These are phyloP conservation scores for Moesziomyces sp. DNA, from an alignment of 1,284 basidiomycete species.

Conservation along the genomic window DNA sequence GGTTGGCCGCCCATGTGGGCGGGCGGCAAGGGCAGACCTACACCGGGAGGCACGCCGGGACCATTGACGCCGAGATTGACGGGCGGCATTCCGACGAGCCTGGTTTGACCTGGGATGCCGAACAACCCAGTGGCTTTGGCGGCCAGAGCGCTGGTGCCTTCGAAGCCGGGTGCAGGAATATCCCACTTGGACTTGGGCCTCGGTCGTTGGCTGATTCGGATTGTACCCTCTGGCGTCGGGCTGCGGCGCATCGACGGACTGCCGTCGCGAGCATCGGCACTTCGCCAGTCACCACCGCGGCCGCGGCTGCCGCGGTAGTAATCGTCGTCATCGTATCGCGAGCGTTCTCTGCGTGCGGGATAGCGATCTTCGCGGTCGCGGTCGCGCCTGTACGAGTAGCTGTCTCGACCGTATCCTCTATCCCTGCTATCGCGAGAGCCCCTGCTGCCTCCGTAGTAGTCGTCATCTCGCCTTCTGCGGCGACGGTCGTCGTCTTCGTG, in stretches of 20 bases:
- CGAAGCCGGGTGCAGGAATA: slow-evolving; percentile 92
- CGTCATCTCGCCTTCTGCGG: slow-evolving; percentile 44
- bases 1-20: slow-evolving; percentile 71
- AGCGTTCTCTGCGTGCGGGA: slow-evolving; percentile 27
- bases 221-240: slow-evolving; percentile 86
- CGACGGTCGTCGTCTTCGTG: slow-evolving; percentile 56
- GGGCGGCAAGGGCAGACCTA: slow-evolving; percentile 73
- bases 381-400: slow-evolving; percentile 16
- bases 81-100: slow-evolving; percentile 73
- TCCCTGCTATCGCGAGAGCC: slow-evolving; percentile 21
- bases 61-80: slow-evolving; percentile 43
- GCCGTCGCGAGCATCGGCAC: slow-evolving; percentile 39
- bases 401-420: slow-evolving; percentile 8
- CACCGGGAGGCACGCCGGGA: slow-evolving; percentile 42
- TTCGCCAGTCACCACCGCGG: slow-evolving; percentile 68
- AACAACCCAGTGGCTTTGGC: slow-evolving; percentile 97
- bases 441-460: slow-evolving; percentile 36
- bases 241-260: slow-evolving; percentile 82
- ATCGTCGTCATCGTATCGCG: slow-evolving; percentile 43
- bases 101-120: slow-evolving; percentile 89
- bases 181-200: slow-evolving; percentile 94
- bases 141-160: slow-evolving; percentile 91
- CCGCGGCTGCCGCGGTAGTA: slow-evolving; percentile 68
- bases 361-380: slow-evolving; percentile 40
- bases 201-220: slow-evolving; percentile 84